Base-by-base conservation (phyloP, 371 early-diverging fungal genomes). In the Capniomyces stellatus region DNA sequence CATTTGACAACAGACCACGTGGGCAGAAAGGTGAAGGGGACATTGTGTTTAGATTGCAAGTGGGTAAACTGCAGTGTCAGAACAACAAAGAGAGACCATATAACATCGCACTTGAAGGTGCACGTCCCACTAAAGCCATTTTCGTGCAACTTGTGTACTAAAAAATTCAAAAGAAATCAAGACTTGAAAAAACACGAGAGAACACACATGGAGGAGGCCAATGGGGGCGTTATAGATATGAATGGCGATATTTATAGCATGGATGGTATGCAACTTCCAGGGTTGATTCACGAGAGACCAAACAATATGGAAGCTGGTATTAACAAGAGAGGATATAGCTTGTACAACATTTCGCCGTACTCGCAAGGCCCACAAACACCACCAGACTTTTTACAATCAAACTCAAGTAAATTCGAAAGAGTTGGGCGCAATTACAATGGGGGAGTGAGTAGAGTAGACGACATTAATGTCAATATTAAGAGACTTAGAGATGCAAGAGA, bases 171-270 rank as follows among this genome's bases (percentile, higher is more conserved):
- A 67, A 74, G 94, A 10, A 87, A 87, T 2, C 92, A 91, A 73
- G 94, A 93, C 61, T 67, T 89, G 61, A 90, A 87, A 64, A 93
- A 93, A 64, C 94, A 93, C 69, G 85, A 85, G 58, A 82, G 79
- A 64, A 82, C 78, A 10, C 92, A 92, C 62, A 71, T 76, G 15
- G 76, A 78, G 31, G 71, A 71, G 28, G 51, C 35, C 18, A 43
- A 39, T 43, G 57, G 51, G 43, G 56, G 56, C 19, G 46, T 35
- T 12, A 51, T 35, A 31, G n/a, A 18, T 49, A n/a, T 49, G 3
- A 31, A 25, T 23, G 40, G 40, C 23, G 35, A 35, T 6, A 22
- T 4, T 8, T 22, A 44, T 44, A 10, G 6, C 40, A 40, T 12
- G 40, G 13, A 40, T 13, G n/a, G 12, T 12, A 19, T 19, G 10